phyloP scores from a whole-genome alignment of 176 grass and related monocot genomes.

The Triticum dicoccoides region DNA sequence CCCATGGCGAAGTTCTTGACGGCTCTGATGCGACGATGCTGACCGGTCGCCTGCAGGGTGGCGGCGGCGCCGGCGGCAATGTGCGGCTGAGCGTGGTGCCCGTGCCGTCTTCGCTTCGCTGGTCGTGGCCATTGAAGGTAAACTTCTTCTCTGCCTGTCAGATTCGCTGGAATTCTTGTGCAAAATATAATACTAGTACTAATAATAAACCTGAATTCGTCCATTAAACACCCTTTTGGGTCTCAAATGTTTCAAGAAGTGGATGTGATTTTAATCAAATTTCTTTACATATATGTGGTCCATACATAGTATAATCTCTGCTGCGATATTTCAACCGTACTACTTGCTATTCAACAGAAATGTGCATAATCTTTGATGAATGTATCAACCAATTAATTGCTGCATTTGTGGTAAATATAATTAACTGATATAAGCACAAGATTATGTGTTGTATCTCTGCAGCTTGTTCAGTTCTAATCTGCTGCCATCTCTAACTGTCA shows the following conservation, averaged over 20 bases:
- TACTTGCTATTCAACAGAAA: background rate
- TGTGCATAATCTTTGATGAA: background rate
- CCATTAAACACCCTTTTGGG: background rate
- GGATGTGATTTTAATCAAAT: background rate
- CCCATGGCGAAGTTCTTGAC: too few species aligned
- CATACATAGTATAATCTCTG: background rate
- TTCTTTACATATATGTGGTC: background rate
- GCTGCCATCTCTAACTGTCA: too few species aligned
- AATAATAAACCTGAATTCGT: background rate
- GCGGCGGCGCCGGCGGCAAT: background rate
- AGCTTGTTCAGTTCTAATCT: too few species aligned
- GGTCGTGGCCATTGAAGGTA: conserved; percentile 20
- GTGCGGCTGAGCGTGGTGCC: conserved; percentile 9
- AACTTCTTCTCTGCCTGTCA: background rate
- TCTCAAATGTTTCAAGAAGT: too few species aligned
- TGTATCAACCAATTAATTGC: background rate
- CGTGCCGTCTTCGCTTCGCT: background rate
- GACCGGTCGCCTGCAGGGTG: conserved; percentile 18
- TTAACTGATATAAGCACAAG: background rate
- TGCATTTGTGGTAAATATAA: background rate
- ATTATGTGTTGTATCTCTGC: background rate
- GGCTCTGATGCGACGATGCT: background rate
- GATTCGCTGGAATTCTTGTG: too few species aligned
- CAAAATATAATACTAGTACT: too few species aligned
- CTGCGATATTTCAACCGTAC: background rate